These are phyloP conservation scores for Diaporthe caulivora DNA, from an alignment of 2,329 filamentous ascomycete species.

Conservation along the genomic window DNA sequence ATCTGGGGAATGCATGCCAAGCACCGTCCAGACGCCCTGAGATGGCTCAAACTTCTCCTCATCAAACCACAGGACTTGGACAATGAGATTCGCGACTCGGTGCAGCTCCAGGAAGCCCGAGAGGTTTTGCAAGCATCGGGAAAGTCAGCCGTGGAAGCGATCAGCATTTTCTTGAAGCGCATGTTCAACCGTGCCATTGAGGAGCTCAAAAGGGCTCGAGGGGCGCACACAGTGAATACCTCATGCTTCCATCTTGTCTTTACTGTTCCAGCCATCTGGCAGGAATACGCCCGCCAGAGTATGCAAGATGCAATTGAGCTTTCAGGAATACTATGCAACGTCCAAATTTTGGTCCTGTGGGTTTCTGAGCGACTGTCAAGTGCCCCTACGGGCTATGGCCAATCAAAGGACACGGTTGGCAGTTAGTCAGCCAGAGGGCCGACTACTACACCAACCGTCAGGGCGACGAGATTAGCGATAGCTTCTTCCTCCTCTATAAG, in stretches of 20 bases:
- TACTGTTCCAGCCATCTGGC: constrained; percentile 62
- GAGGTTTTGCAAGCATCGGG: neutral
- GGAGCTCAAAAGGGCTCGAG: constrained; percentile 46
- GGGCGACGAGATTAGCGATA: too few species aligned
- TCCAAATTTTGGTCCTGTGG: too few species aligned
- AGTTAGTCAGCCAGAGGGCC: too few species aligned
- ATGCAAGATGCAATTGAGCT: constrained; percentile 52
- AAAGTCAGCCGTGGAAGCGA: constrained; percentile 46
- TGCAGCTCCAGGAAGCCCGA: constrained; percentile 41
- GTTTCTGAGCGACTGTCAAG: too few species aligned
- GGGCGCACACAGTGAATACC: constrained; percentile 42
- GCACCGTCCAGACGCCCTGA: constrained; percentile 42
- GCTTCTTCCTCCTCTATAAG: too few species aligned
- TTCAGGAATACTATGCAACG: too few species aligned
- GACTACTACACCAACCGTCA: too few species aligned
- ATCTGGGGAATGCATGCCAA: constrained; percentile 51
- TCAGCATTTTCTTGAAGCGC: constrained; percentile 48
- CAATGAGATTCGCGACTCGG: constrained; percentile 40
- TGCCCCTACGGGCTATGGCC: too few species aligned
- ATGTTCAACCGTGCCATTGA: constrained; percentile 50
- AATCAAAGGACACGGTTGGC: too few species aligned
- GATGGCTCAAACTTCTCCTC: constrained; percentile 59
- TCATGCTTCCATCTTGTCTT: constrained; percentile 53
- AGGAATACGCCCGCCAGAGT: constrained; percentile 49
- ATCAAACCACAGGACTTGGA: constrained; percentile 49